Evolutionary conservation across 208 protist genomes (phyloP), one percentile per base, ranked within the genome.

Genomic region (Acanthamoeba quina): DNA sequence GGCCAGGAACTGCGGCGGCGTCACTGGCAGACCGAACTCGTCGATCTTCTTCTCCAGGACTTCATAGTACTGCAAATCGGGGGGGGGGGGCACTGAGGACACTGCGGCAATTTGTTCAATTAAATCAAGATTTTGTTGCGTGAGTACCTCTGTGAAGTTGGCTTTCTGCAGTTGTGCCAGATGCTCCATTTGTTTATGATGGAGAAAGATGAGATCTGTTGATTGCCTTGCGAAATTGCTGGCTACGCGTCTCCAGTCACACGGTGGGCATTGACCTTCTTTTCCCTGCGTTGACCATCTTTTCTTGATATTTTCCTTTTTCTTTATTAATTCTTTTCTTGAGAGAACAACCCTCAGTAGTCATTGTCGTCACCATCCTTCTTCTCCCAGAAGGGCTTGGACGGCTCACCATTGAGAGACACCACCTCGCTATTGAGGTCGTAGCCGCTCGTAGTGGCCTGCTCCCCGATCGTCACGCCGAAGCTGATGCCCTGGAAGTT

Each of bases 11-110:
- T 86, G 78, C 19, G 78, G 78, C 47, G 78, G 34, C 21, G 78
- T 64, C 41, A 86, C 21, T 10, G 78, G 78, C 78, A 86, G 15
- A 21, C 78, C 78, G 19, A 86, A 15, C 78, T 62, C 78, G 10
- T 64, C 78, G 49, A 86, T 56, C 52, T 62, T 60, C n/a, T 86
- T 62, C 24, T 86, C 78, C n/a, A 86, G 52, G 5, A 64, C n/a
- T 17, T 56, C 49, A 64, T 86, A 86, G 78, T 86, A 86, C 78
- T 86, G 78, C 24, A 37, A 37, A 47, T 60, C 78, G 24, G 17
- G 58, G 54, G 52, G 5, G 5, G 58, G 58, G 24, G 24, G 29
- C 17, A n/a, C 7, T 4, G 24, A 64, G 1, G 24, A 70, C 0
- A 70, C 0, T 21, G 52, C 52, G 13, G 41, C 41, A 29, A 44